phyloP scores from a whole-genome alignment of 2,329 filamentous ascomycete species.

The Cadophora sp. region DNA sequence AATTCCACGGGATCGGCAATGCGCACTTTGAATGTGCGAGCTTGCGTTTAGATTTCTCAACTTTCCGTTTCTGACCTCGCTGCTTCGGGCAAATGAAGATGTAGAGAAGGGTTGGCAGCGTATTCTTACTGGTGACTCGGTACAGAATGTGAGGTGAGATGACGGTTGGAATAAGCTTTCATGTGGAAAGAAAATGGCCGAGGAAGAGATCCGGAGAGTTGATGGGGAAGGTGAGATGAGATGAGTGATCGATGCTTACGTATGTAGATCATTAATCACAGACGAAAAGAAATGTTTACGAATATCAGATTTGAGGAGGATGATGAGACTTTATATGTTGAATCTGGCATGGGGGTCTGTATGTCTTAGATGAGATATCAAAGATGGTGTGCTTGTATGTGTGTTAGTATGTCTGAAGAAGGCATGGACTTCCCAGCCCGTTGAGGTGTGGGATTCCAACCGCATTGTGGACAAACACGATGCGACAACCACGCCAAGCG shows the following conservation, averaged over 20 bases:
- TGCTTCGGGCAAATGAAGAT: neutral
- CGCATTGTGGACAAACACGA: neutral
- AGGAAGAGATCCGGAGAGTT: neutral
- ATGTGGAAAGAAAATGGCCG: neutral
- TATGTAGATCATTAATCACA: neutral
- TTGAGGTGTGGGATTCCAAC: neutral
- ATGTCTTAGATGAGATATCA: neutral
- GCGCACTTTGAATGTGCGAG: neutral
- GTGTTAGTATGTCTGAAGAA: neutral
- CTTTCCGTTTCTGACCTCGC: neutral
- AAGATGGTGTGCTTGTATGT: neutral
- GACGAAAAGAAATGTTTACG: neutral
- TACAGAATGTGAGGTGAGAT: neutral
- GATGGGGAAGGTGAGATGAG: neutral
- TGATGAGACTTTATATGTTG: neutral
- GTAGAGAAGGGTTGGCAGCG: neutral
- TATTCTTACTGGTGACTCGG: neutral
- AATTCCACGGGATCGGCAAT: neutral
- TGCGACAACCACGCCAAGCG: neutral
- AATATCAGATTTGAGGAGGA: neutral
- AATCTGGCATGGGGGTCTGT: neutral
- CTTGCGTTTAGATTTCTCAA: neutral
- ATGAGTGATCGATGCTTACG: neutral
- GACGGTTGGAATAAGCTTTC: slow-evolving; percentile 4
- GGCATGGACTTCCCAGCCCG: neutral